Base-by-base conservation (phyloP, 257 asterid species). In the Solanum ahanhuiri region DNA sequence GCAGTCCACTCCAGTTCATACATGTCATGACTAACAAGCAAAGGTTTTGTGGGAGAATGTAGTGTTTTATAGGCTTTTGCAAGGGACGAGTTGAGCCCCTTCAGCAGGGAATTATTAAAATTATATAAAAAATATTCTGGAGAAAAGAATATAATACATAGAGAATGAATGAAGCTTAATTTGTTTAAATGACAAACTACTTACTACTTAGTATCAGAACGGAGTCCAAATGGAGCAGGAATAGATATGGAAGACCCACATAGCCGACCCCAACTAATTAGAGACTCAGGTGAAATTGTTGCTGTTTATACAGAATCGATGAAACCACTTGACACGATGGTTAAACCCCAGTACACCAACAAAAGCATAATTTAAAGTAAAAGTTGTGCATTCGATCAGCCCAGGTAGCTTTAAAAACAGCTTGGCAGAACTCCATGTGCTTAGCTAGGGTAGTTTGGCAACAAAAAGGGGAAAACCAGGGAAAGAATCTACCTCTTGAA, bases 401-500 rank as follows among this genome's bases (percentile, higher is more conserved):
- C 28, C 41, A 81, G 25, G 67, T 81, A 81, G 67, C 18, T 4
- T 72, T 34, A 72, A 43, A 15, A 28, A 45, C 5, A 15, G 41
- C 28, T 79, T 25, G 67, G 83, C 66, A 79, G 12, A 45, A 48
- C 5, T 81, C 66, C 43, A 17, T 48, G 43, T 15, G 43, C 67
- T 30, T 48, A 48, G 14, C 66, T 45, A 28, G 18, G 57, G 20
- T 48, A 48, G 66, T 30, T 81, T 48, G 30, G 28, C 67, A 48
- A 25, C 25, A 81, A 17, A 43, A 81, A 81, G 45, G 63, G 10
- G 57, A 87, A 35, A n/a, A 88, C 87, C 89, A 91, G 87, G 81
- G 20, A 30, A 76, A 60, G 15, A 11, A 86, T 20, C 85, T 89
- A 96, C 99, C 98, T 94, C 98, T 92, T 96, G 99, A 90, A 95